Conservation (phyloP, 23 red algal species). For the Gracilaria vermiculophylla region DNA sequence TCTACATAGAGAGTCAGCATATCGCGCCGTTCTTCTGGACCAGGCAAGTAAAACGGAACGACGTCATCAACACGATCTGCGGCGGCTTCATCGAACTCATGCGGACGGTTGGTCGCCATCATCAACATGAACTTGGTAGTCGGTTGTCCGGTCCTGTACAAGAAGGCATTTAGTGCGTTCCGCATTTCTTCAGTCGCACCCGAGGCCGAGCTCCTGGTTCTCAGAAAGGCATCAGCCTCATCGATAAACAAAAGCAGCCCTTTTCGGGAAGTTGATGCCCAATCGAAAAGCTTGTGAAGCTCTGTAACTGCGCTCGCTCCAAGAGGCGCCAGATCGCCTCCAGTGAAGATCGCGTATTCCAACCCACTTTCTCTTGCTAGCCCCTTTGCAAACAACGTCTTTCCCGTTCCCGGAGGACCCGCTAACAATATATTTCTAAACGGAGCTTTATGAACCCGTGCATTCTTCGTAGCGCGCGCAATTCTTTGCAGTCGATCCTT, state of each 20-base stretch:
- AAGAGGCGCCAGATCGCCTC: conserved; percentile 80
- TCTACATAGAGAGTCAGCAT: conserved; percentile 70
- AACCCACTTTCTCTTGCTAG: conserved; percentile 68
- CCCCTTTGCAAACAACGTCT: conserved; percentile 92
- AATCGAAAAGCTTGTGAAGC: conserved; percentile 88
- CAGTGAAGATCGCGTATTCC: conserved; percentile 89
- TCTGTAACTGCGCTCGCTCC: conserved; percentile 70
- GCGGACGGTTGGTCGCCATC: conserved; percentile 76
- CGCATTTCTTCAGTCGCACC: conserved; percentile 77
- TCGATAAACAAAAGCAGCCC: conserved; percentile 83
- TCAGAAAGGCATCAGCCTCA: conserved; percentile 88
- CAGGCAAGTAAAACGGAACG: conserved; percentile 64
- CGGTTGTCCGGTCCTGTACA: conserved; percentile 76
- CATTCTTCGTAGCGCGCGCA: conserved; percentile 65
- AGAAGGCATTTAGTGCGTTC: conserved; percentile 81
- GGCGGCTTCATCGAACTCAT: conserved; percentile 80
- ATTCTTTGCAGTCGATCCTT: conserved; percentile 56
- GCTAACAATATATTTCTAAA: conserved; percentile 85
- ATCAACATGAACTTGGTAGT: conserved; percentile 78
- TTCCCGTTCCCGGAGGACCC: conserved; percentile 97
- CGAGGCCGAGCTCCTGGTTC: conserved; percentile 56
- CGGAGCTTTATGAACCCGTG: conserved; percentile 58
- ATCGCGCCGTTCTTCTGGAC: conserved; percentile 49
- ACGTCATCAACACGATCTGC: conserved; percentile 85
- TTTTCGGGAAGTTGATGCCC: conserved; percentile 62